These are phyloP conservation scores for Mucor ambiguus DNA, from an alignment of 371 early-diverging fungal genomes.

Conservation along the genomic window DNA sequence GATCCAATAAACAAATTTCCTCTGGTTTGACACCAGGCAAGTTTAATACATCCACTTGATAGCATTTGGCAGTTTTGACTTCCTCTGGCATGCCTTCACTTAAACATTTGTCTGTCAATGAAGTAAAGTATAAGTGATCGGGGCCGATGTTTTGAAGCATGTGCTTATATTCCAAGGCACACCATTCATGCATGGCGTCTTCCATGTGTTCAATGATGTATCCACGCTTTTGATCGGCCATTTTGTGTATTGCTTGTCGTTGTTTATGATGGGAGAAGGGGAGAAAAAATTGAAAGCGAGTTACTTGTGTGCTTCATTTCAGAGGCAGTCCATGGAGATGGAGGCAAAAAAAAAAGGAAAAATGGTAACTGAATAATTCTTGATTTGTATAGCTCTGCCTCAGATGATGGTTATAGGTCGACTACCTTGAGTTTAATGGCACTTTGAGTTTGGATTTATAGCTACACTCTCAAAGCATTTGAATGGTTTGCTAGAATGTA, in stretches of 20 bases:
- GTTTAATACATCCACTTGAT: slow-evolving; percentile 60
- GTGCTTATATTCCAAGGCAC: slow-evolving; percentile 75
- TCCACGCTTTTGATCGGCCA: slow-evolving; percentile 12
- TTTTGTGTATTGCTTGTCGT: not conserved
- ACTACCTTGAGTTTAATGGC: no score
- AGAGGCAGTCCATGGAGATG: slow-evolving; percentile 1
- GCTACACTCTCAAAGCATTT: no score
- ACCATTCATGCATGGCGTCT: slow-evolving; percentile 75
- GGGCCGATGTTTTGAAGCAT: slow-evolving; percentile 66
- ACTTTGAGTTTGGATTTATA: no score
- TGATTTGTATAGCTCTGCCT: not conserved
- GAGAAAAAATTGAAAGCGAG: not conserved
- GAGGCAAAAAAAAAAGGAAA: not conserved
- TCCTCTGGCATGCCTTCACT: slow-evolving; percentile 55
- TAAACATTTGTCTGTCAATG: slow-evolving; percentile 55
- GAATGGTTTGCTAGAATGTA: no score
- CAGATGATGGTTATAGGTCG: not conserved
- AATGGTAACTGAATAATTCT: not conserved
- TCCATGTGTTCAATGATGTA: slow-evolving; percentile 85
- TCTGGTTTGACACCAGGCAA: slow-evolving; percentile 58
- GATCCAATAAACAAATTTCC: slow-evolving; percentile 78
- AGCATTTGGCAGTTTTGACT: slow-evolving; percentile 58
- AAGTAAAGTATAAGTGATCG: slow-evolving; percentile 62
- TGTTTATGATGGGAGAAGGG: not conserved
- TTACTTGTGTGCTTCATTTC: not conserved